Percentiles rank a stretch among this genome's conserved stretches.
These are phyloP conservation scores for Lactarius akahatsu DNA, from an alignment of 768 basidiomycete genomes.

Conservation along the genomic window DNA sequence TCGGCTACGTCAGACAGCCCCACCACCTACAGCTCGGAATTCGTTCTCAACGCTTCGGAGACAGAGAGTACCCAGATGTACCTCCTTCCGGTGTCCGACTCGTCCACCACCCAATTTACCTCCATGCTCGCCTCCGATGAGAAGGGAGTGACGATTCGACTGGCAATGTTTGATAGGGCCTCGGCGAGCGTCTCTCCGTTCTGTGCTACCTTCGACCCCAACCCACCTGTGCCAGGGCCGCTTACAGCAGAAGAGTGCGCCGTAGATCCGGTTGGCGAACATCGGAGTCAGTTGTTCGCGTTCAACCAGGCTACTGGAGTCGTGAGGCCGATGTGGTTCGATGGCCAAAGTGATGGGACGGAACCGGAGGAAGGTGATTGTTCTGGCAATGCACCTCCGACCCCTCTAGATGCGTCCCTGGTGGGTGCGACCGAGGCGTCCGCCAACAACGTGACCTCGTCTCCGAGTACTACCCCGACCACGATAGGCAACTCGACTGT, in stretches of 20 bases:
- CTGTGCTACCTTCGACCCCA: slow-evolving; percentile 63
- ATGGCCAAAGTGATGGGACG: slow-evolving; percentile 34
- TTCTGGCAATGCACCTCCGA: slow-evolving; percentile 24
- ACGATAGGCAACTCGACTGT: background rate
- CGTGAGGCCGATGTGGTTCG: slow-evolving; percentile 54
- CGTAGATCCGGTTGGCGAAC: slow-evolving; percentile 27
- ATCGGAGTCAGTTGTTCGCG: slow-evolving; percentile 58
- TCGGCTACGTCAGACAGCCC: slow-evolving; percentile 8
- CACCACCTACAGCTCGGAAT: slow-evolving; percentile 20
- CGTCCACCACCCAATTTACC: slow-evolving; percentile 8
- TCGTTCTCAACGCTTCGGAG: slow-evolving; percentile 38
- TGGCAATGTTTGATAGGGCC: slow-evolving; percentile 44
- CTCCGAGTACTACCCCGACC: background rate
- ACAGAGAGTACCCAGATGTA: slow-evolving; percentile 35
- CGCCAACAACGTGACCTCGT: background rate
- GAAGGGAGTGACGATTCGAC: slow-evolving; percentile 44
- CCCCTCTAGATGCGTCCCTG: slow-evolving; percentile 18
- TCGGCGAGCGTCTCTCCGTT: slow-evolving; percentile 41
- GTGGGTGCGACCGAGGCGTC: slow-evolving; percentile 21
- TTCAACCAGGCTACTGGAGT: slow-evolving; percentile 49
- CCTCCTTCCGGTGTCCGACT: slow-evolving; percentile 28
- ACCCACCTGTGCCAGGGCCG: slow-evolving; percentile 47
- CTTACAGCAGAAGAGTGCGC: slow-evolving; percentile 51
- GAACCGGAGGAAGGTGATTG: slow-evolving; percentile 27
- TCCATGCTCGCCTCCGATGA: slow-evolving; percentile 25